phyloP scores from a whole-genome alignment of 1,284 basidiomycete genomes.

The Apiotrichum sp. region DNA sequence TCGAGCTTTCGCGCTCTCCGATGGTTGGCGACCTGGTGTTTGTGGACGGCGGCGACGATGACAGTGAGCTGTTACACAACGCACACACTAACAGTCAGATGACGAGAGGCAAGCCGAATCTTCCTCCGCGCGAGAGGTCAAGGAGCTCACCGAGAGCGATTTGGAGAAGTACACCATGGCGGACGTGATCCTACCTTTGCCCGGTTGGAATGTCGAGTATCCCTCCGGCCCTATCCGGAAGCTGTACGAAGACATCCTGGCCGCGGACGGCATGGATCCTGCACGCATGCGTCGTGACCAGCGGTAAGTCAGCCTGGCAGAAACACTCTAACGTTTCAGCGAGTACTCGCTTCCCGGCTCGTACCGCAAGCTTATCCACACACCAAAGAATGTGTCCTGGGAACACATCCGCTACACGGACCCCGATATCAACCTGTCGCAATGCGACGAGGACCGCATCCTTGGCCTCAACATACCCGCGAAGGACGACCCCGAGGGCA shows the following conservation, averaged over 20 bases:
- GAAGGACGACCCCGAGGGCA: constrained; percentile 54
- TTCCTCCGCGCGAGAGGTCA: constrained; percentile 54
- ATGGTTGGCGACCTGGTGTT: constrained; percentile 82
- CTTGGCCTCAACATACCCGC: constrained; percentile 69
- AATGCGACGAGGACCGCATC: constrained; percentile 88
- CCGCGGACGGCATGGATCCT: constrained; percentile 78
- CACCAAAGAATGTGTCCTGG: constrained; percentile 76
- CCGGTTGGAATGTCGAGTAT: constrained; percentile 85
- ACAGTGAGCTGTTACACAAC: constrained; percentile 41
- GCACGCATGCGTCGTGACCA: constrained; percentile 81
- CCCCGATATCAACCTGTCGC: constrained; percentile 80
- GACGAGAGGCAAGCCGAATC: constrained; percentile 19
- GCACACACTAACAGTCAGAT: not conserved
- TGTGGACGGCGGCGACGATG: constrained; percentile 50
- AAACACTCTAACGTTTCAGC: constrained; percentile 47
- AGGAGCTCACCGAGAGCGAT: constrained; percentile 69
- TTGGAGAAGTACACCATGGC: constrained; percentile 74
- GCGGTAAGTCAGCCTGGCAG: constrained; percentile 54
- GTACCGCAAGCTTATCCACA: constrained; percentile 83
- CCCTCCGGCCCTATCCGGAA: constrained; percentile 76
- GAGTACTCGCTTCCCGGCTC: constrained; percentile 89
- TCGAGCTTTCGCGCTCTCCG: constrained; percentile 70
- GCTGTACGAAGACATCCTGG: constrained; percentile 72
- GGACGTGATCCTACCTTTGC: constrained; percentile 91
- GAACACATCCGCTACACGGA: constrained; percentile 80